These are phyloP conservation scores for Cucurbita argyrosperma DNA, from an alignment of 306 rosid species.

Conservation along the genomic window DNA sequence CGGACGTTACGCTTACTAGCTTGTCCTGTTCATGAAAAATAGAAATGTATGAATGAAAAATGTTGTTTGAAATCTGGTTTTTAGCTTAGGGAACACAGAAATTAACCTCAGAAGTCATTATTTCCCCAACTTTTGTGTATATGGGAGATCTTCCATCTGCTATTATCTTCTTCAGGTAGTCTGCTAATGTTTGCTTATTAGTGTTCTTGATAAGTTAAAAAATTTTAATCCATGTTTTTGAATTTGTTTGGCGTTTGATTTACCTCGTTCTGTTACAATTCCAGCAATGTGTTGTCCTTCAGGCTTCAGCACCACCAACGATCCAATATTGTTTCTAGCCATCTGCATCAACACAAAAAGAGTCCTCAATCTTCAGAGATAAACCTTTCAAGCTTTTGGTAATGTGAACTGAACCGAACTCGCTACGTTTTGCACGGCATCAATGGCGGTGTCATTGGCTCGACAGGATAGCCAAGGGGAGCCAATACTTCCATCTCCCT, in stretches of 20 bases:
- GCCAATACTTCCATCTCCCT: constrained; percentile 41
- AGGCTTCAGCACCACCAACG: constrained; percentile 66
- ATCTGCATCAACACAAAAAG: constrained; percentile 31
- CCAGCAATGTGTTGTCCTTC: constrained; percentile 56
- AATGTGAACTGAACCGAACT: not conserved
- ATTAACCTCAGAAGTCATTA: constrained; percentile 75
- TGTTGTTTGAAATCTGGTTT: constrained; percentile 10
- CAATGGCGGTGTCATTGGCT: constrained; percentile 37
- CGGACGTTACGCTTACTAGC: constrained; percentile 56
- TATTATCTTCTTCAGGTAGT: constrained; percentile 53
- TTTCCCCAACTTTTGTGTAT: constrained; percentile 49
- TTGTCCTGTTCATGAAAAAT: constrained; percentile 31
- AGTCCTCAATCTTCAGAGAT: not conserved
- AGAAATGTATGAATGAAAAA: not conserved
- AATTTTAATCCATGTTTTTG: not conserved
- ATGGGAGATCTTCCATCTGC: constrained; percentile 72
- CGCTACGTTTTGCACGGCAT: constrained; percentile 47
- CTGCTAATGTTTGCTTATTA: constrained; percentile 14
- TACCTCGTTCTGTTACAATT: constrained; percentile 89
- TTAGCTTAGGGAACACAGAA: not conserved
- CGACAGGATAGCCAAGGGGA: constrained; percentile 67
- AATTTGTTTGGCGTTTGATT: not conserved
- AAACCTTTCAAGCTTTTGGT: not conserved
- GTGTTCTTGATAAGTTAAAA: not conserved
- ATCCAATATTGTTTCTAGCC: constrained; percentile 64